These are phyloP conservation scores for Fusarium irregulare DNA, from an alignment of 2,329 filamentous ascomycete genomes.

Conservation along the genomic window DNA sequence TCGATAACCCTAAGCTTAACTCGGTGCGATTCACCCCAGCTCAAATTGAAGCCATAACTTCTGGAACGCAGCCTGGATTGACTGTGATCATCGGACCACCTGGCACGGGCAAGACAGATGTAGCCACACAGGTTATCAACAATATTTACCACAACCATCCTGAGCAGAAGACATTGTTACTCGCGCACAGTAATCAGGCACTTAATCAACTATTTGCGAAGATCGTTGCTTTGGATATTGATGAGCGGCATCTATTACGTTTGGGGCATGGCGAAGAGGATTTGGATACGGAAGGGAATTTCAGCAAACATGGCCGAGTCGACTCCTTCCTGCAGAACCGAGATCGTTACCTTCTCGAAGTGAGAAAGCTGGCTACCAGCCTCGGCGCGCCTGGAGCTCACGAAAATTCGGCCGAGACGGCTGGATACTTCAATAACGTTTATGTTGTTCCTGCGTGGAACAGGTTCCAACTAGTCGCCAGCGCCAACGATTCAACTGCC, in stretches of 20 bases:
- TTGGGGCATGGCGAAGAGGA: slow-evolving; percentile 97
- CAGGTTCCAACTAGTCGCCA: slow-evolving; percentile 75
- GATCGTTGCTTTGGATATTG: slow-evolving; percentile 95
- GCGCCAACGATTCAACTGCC: slow-evolving; percentile 65
- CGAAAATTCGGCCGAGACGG: slow-evolving; percentile 94
- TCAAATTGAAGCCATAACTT: slow-evolving; percentile 92
- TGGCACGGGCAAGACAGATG: slow-evolving; percentile 98
- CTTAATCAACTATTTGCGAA: slow-evolving; percentile 98
- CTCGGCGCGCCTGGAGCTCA: slow-evolving; percentile 93
- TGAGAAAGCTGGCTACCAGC: slow-evolving; percentile 85
- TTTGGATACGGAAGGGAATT: slow-evolving; percentile 84
- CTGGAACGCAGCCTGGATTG: slow-evolving; percentile 91
- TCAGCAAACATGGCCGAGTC: slow-evolving; percentile 93
- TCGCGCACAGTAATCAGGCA: slow-evolving; percentile 98
- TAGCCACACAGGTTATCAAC: slow-evolving; percentile 97
- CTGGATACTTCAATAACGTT: slow-evolving; percentile 94
- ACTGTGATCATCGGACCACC: slow-evolving; percentile 95
- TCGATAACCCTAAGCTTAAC: slow-evolving; percentile 85
- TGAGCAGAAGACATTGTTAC: slow-evolving; percentile 86
- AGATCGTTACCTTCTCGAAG: slow-evolving; percentile 80
- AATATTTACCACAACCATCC: slow-evolving; percentile 99
- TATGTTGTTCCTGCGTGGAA: slow-evolving; percentile 91
- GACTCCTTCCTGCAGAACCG: slow-evolving; percentile 95
- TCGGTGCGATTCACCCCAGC: slow-evolving; percentile 87
- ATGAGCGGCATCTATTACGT: slow-evolving; percentile 90